These are phyloP conservation scores for Heterobasidion annosum DNA, from an alignment of 1,284 basidiomycete species.

Conservation along the genomic window DNA sequence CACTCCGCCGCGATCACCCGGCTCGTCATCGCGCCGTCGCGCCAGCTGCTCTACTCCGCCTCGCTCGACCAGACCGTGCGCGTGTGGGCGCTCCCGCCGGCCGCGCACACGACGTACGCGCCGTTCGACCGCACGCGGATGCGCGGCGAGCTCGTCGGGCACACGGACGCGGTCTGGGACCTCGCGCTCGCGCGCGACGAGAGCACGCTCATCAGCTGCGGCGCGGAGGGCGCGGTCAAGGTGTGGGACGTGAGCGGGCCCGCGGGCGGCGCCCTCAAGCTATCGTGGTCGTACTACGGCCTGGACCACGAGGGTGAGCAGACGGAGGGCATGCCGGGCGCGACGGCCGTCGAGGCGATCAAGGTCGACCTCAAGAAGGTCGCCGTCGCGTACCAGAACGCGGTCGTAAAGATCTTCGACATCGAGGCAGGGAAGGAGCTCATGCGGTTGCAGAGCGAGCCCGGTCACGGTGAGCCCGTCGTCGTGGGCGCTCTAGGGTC, in stretches of 20 bases:
- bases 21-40: conserved; percentile 74
- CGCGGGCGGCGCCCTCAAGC: conserved; percentile 49
- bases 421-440: conserved; percentile 81
- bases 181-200: conserved; percentile 72
- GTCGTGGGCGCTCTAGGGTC: not conserved
- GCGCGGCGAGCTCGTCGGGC: conserved; percentile 79
- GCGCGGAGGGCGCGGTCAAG: conserved; percentile 88
- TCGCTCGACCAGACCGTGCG: conserved; percentile 92
- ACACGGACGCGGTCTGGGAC: conserved; percentile 95
- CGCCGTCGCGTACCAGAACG: conserved; percentile 89
- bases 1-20: conserved; percentile 91
- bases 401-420: conserved; percentile 85
- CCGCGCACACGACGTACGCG: conserved; percentile 75
- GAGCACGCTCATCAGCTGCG: conserved; percentile 79
- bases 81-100: conserved; percentile 76
- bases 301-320: conserved; percentile 45
- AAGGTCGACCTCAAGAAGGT: conserved; percentile 73
- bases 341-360: conserved; percentile 75
- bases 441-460: conserved; percentile 57
- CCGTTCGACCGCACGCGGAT: conserved; percentile 77
- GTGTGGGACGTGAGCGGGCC: conserved; percentile 81
- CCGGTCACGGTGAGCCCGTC: conserved; percentile 52
- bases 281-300: conserved; percentile 73
- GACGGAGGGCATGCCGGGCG: conserved; percentile 36
- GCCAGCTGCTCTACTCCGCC: conserved; percentile 79